Conservation (phyloP, 495 filamentous ascomycete genomes). For the Aspergillus nanangensis region DNA sequence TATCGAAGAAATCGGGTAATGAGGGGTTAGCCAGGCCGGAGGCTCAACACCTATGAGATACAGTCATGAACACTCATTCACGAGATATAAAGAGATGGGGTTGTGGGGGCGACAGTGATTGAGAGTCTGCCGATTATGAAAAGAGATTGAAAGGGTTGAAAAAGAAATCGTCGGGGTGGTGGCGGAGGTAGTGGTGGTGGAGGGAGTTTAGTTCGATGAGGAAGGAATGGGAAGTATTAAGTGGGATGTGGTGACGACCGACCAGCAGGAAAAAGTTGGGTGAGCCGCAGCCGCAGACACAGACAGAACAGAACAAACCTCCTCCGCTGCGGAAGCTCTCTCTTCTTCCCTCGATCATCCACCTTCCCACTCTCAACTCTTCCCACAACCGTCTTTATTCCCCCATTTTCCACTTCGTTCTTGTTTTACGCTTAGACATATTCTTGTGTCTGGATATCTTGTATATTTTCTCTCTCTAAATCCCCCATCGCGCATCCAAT, state of each 20-base stretch:
- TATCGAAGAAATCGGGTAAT: conserved; percentile 12
- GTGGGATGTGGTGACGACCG: conserved; percentile 37
- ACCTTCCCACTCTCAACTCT: not conserved
- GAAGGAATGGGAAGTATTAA: conserved; percentile 10
- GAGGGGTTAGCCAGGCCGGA: conserved; percentile 26
- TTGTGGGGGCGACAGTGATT: not conserved
- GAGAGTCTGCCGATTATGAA: not conserved
- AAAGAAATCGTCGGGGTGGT: conserved; percentile 7
- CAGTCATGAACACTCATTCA: conserved; percentile 25
- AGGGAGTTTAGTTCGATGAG: too few relatives aligned
- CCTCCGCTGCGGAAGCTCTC: conserved; percentile 5
- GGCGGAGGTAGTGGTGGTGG: conserved; percentile 14
- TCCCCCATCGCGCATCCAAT: conserved; percentile 19
- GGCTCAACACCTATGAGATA: conserved; percentile 20
- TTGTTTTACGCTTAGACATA: too few relatives aligned
- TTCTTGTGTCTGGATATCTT: too few relatives aligned
- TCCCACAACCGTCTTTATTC: not conserved
- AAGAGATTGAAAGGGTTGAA: not conserved
- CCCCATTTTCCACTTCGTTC: not conserved
- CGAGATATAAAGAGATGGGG: conserved; percentile 3
- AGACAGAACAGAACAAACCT: too few relatives aligned
- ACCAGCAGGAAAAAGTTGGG: conserved; percentile 23
- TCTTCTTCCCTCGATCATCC: conserved; percentile 4
- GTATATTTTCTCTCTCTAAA: conserved; percentile 6
- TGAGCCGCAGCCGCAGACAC: conserved; percentile 19